Percentiles rank a stretch among this genome's conserved stretches.
phyloP scores from a whole-genome alignment of 1,139 yeast genomes.

The Saccharomycopsis hybrid region DNA sequence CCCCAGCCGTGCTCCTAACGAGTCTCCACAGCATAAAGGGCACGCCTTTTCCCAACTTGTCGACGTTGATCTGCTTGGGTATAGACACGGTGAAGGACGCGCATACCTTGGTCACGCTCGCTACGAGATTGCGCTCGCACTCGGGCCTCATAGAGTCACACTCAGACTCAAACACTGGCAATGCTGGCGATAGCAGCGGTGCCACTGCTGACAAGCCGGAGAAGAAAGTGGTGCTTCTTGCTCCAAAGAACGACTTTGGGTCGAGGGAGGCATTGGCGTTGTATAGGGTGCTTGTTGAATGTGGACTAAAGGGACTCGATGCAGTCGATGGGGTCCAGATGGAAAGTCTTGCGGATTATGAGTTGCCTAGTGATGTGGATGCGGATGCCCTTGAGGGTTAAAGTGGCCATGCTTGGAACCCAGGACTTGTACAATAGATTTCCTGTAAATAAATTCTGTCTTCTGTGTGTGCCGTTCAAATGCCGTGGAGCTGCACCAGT shows the following conservation, averaged over 20 bases:
- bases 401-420: too few relatives aligned
- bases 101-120: not conserved
- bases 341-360: not conserved
- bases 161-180: too few relatives aligned
- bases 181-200: not conserved
- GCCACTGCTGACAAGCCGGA: not conserved
- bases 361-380: too few relatives aligned
- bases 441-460: too few relatives aligned
- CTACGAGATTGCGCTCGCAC: not conserved
- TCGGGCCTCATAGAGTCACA: too few relatives aligned
- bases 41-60: not conserved
- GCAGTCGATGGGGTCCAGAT: not conserved
- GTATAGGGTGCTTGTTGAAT: not conserved
- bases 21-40: slow-evolving; percentile 2
- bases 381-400: too few relatives aligned
- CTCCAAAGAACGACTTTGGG: not conserved
- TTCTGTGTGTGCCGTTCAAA: too few relatives aligned
- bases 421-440: too few relatives aligned
- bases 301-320: not conserved
- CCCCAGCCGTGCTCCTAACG: not conserved
- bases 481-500: too few relatives aligned
- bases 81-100: not conserved
- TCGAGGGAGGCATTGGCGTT: slow-evolving; percentile 3
- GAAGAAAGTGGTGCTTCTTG: not conserved
- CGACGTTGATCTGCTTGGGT: slow-evolving; percentile 1